Conservation (phyloP, 2,329 filamentous ascomycete genomes). For the Metarhizium rileyi region DNA sequence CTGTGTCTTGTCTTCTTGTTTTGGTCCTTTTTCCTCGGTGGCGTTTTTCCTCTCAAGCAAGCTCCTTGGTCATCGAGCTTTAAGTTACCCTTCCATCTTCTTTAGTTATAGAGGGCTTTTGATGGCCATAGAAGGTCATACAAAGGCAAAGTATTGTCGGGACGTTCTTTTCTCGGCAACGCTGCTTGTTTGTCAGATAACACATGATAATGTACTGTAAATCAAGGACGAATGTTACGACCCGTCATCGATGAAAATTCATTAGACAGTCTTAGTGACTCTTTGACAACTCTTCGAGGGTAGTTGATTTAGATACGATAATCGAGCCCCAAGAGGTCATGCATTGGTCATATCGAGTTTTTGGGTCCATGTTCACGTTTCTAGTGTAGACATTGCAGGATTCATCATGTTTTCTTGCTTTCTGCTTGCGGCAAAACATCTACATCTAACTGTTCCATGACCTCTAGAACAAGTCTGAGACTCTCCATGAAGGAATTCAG, state of each 20-base stretch:
- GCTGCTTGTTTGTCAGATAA: neutral
- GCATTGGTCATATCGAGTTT: neutral
- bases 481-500: conserved; percentile 97
- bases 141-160: neutral
- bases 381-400: neutral
- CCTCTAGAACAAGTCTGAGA: conserved; percentile 69
- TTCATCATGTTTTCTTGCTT: conserved; percentile 7
- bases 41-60: neutral
- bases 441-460: conserved; percentile 83
- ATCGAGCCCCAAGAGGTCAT: neutral
- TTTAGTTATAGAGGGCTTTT: neutral
- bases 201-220: neutral
- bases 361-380: neutral
- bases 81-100: no score
- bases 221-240: neutral
- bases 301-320: neutral
- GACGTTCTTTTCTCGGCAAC: neutral
- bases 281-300: no score
- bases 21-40: neutral
- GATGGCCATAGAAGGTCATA: neutral
- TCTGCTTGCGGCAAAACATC: conserved; percentile 53
- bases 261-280: no score
- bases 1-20: neutral
- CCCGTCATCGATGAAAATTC: no score
- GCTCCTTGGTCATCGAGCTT: no score